Conservation (phyloP, 2,329 filamentous ascomycete species). For the Penicillium occitanis region DNA sequence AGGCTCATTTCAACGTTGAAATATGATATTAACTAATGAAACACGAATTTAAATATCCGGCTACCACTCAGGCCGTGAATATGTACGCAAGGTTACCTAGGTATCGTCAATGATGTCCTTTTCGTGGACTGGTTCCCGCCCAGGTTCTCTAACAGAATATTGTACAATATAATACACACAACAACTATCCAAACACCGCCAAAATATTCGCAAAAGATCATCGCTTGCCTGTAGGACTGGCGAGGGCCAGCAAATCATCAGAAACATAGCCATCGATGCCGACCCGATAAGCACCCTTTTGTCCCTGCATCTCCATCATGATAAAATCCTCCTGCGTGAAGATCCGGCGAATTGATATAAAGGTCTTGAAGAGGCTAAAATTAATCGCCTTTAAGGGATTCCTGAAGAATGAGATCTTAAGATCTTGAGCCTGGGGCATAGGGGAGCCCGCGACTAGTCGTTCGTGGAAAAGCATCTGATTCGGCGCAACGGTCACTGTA, state of each 20-base stretch:
- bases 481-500: constrained; percentile 35
- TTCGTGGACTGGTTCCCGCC: too few species aligned
- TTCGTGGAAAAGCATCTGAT: constrained; percentile 37
- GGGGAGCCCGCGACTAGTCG: constrained; percentile 32
- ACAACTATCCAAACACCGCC: neutral
- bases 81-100: neutral
- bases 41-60: neutral
- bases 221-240: constrained; percentile 24
- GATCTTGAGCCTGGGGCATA: constrained; percentile 20
- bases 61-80: neutral
- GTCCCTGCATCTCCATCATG: constrained; percentile 38
- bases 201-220: neutral
- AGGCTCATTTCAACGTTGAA: neutral
- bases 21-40: neutral
- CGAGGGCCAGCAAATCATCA: constrained; percentile 36
- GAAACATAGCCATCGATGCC: constrained; percentile 40
- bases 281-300: constrained; percentile 38
- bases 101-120: too few species aligned
- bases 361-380: constrained; percentile 32
- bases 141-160: neutral
- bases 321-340: constrained; percentile 45
- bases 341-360: constrained; percentile 38
- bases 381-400: constrained; percentile 35
- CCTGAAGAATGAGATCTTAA: constrained; percentile 34
- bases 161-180: constrained; percentile 6